These are phyloP conservation scores for Ogataea zsoltii DNA, from an alignment of 805 yeast genomes.

Conservation along the genomic window DNA sequence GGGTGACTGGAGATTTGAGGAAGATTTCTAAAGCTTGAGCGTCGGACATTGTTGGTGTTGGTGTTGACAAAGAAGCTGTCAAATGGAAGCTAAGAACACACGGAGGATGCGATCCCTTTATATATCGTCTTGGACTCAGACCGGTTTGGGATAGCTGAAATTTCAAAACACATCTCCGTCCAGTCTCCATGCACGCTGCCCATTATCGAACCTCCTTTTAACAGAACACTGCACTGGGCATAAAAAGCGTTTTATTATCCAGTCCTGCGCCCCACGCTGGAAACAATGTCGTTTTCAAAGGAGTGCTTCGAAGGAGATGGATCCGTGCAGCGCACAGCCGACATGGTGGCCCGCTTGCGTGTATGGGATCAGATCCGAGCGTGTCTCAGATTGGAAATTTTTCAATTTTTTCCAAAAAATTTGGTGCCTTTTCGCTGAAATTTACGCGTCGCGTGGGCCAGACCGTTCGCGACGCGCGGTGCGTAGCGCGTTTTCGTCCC, in stretches of 20 bases:
- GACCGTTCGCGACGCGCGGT: not conserved
- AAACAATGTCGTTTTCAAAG: slow-evolving; percentile 3
- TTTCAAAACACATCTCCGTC: slow-evolving; percentile 5
- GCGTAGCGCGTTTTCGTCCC: too few relatives aligned
- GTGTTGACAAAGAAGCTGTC: not conserved
- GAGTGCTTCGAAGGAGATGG: slow-evolving; percentile 8
- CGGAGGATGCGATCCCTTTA: not conserved
- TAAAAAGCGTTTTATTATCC: slow-evolving; percentile 5
- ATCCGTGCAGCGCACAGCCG: slow-evolving; percentile 5
- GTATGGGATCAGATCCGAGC: slow-evolving; percentile 8
- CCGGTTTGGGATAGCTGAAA: slow-evolving; percentile 1
- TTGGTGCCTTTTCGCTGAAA: too few relatives aligned
- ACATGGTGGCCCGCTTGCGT: not conserved
- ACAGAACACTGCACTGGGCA: not conserved
- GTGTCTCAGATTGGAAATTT: slow-evolving; percentile 5
- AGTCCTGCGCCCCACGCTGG: slow-evolving; percentile 5
- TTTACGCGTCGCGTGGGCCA: slow-evolving; percentile 7
- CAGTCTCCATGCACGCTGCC: slow-evolving; percentile 4
- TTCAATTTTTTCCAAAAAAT: not conserved
- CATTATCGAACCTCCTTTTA: slow-evolving; percentile 6
- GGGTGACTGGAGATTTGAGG: slow-evolving; percentile 66
- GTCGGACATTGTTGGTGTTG: slow-evolving; percentile 39
- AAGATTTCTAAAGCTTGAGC: slow-evolving; percentile 59
- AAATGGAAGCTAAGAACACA: not conserved
- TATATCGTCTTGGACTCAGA: not conserved